Evolutionary conservation across 1,284 basidiomycete species (phyloP), one percentile per base, ranked within the genome.

Genomic region (Ustilago loliicola): DNA sequence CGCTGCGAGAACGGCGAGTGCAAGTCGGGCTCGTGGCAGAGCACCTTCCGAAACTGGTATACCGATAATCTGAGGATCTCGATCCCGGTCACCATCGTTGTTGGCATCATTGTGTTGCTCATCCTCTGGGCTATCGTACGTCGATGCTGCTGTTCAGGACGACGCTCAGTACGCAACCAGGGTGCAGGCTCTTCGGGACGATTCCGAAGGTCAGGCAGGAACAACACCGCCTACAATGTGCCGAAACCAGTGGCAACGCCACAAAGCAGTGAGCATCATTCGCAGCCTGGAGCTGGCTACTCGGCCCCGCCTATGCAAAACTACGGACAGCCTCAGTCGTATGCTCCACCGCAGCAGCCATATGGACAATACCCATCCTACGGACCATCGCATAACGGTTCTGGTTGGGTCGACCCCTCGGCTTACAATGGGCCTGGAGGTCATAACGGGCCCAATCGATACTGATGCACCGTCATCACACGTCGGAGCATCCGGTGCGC

Each of bases 1-100:
- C 61, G 68, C 9, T 87, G 86, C 72, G 80, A 88, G 48, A 88
- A 88, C 66, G 91, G 92, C 27, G 89, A 87, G 32, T 96, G 94
- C 85, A 87, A 91, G 79, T 77, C 90, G 19, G 93, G 91, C 25
- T 89, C 89, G 57, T 88, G 91, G 79, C 87, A 92, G 61, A 90
- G 90, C 60, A 91, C 90, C 0, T 91, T 90, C 61, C 91, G 91
- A 88, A 91, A 90, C 80, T 77, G 87, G 85, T 87, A 86, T 70
- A 71, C 52, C 17, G 75, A 83, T 52, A 83, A 86, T 51, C 65
- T 83, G 45, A 61, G 78, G 25, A 83, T 85, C 61, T 42, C 78
- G 40, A 79, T 81, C 25, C 83, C 83, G 9, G 79, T 86, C 29
- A 82, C 82, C 19, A 77, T 83, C 17, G 75, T 83, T 17, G 65